Base-by-base conservation (phyloP, 2,329 filamentous ascomycete species). In the Clarireedia sp. region DNA sequence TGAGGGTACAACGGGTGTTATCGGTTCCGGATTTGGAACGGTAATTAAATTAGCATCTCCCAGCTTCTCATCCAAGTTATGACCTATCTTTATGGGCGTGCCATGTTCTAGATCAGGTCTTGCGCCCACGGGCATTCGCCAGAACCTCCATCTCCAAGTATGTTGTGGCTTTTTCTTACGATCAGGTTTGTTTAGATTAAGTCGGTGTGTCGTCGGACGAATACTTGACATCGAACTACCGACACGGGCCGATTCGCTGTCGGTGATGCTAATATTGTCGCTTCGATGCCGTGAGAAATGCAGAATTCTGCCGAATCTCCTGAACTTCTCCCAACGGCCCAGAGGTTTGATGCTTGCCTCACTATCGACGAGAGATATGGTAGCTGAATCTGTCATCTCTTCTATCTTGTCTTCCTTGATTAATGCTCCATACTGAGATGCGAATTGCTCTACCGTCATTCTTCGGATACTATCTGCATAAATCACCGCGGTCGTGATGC, bases 391-490 rank as follows among this genome's bases (percentile, higher is more conserved):
- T 6, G 26, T 17, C 14, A 19, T 2, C 12, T 48, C 44, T 26
- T 12, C 44, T 3, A 19, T 3, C 12, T 48, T 29, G 38, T 12
- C 44, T 6, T 29, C 37, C 4, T 37, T 37, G 7, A 17, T 26
- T 24, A 17, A 6, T 21, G 23, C 17, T 14, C 51, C 44, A 6
- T 54, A 48, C 19, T 33, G 23, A 19, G 36, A 45, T 26, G 33
- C 21, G 4, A 40, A 48, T 29, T 54, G 51, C n/a, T 48, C 44
- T 24, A 48, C 33, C 2, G 51, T 48, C 44, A 54, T 54, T 41
- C 51, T n/a, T n/a, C 51, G 24, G 19, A 54, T 54, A n/a, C 51
- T 54, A 17, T 54, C 51, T 4, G 36, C 51, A 41, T 48, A 54
- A 21, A 54, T 54, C 17, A 54, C 24, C n/a, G 23, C 36, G 4